Base-by-base conservation (phyloP, 306 rosid species). In the Quercus cerris region DNA sequence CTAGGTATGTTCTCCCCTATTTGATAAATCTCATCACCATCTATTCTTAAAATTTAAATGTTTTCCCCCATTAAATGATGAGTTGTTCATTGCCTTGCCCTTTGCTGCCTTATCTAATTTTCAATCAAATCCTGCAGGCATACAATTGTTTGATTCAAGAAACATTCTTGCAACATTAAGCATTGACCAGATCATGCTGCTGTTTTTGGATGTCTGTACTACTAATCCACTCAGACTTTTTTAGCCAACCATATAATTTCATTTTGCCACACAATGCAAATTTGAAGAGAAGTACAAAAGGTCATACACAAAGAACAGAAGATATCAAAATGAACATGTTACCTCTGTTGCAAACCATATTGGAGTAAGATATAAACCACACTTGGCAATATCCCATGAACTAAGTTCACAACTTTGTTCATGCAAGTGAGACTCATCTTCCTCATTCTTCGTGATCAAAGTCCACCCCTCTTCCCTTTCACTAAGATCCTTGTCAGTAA, bases 321-420 rank as follows among this genome's bases (percentile, higher is more conserved):
- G 70, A 58, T 52, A 66, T 22, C 25, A 55, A 76, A 57, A 23
- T 33, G 71, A 64, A 58, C 22, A 20, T 77, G 75, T 71, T 87
- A 90, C 97, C 97, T 92, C 95, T 38, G 93, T 85, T 56, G 83
- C 51, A 87, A 92, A 92, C 97, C 95, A 92, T 56, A 85, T 44
- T 15, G 94, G 97, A 62, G 94, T 64, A 20, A 92, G 95, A 74
- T 78, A 83, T 63, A 92, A 85, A 81, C 92, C 81, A 69, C 81
- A 83, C 76, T 77, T 86, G 8, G 88, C 91, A 85, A 89, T 52
- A 78, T 88, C 85, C 94, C 92, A 84, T 25, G 94, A 78, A 77
- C 80, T 58, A 25, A 64, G 55, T 67, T 82, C 84, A 75, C 54
- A 28, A 66, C 76, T 38, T 41, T 76, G 76, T 79, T 61, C 82